Conservation (phyloP, 164 flowering plant genomes). For the Akebia trifoliata region DNA sequence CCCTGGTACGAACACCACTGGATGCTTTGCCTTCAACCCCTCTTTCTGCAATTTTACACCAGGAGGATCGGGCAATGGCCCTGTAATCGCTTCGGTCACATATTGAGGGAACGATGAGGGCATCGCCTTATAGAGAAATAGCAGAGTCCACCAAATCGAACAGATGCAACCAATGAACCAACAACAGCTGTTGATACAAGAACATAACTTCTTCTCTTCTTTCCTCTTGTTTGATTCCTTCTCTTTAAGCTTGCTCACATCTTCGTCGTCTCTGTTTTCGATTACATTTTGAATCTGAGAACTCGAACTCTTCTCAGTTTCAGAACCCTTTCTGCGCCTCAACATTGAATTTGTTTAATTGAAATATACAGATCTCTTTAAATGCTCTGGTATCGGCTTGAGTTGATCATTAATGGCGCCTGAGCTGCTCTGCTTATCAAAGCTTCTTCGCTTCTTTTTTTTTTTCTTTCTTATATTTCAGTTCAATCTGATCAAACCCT, state of each 20-base stretch:
- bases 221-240: conserved; percentile 7
- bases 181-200: conserved; percentile 56
- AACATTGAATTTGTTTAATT: conserved; percentile 19
- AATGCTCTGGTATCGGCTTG: neutral
- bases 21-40: conserved; percentile 74
- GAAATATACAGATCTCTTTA: no score
- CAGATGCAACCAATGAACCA: conserved; percentile 59
- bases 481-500: neutral
- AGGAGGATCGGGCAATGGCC: conserved; percentile 89
- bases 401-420: neutral
- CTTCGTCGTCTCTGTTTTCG: no score
- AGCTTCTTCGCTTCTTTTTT: no score
- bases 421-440: no score
- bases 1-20: conserved; percentile 94
- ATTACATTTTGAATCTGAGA: neutral
- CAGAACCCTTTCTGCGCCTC: conserved; percentile 36
- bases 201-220: conserved; percentile 21
- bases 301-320: conserved; percentile 6
- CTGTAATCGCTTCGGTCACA: conserved; percentile 89
- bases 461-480: neutral
- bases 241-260: no score
- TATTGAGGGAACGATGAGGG: conserved; percentile 89
- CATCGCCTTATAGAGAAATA: conserved; percentile 67
- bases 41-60: conserved; percentile 78
- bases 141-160: conserved; percentile 52